A percentile compares a stretch with the other conserved stretches of the same genome.
phyloP scores from a whole-genome alignment of 2,329 filamentous ascomycete species.

The Lasiodiplodia hormozganensis region DNA sequence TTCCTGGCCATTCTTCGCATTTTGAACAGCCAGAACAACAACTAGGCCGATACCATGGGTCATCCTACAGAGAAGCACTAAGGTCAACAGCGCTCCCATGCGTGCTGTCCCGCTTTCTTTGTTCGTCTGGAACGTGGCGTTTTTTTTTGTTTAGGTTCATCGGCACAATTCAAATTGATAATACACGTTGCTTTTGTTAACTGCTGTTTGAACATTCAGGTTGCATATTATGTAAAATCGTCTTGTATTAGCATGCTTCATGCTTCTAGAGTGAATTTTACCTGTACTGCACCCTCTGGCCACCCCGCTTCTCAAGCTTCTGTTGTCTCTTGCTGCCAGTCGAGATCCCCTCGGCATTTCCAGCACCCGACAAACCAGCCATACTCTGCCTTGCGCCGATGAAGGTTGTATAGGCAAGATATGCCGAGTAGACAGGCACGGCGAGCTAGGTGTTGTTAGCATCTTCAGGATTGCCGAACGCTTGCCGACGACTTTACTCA shows the following conservation, averaged over 20 bases:
- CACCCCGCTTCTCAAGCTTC: slow-evolving; percentile 61
- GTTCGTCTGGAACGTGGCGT: background rate
- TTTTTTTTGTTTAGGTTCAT: background rate
- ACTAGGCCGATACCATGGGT: slow-evolving; percentile 58
- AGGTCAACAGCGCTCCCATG: background rate
- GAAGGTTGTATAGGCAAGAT: slow-evolving; percentile 55
- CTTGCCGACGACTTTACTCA: slow-evolving; percentile 34
- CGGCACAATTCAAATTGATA: background rate
- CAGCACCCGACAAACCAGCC: slow-evolving; percentile 50
- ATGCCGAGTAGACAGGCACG: slow-evolving; percentile 56
- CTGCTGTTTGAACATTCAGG: background rate
- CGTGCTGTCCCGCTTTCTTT: background rate
- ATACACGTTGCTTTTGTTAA: background rate
- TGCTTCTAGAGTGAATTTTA: slow-evolving; percentile 35
- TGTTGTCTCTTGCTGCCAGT: slow-evolving; percentile 55
- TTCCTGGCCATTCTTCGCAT: slow-evolving; percentile 96
- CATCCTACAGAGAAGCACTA: background rate
- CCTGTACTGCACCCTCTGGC: slow-evolving; percentile 56
- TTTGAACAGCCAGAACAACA: slow-evolving; percentile 93
- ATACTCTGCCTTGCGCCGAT: slow-evolving; percentile 52
- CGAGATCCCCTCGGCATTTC: slow-evolving; percentile 32
- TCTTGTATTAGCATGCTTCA: background rate
- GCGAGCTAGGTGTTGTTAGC: slow-evolving; percentile 37
- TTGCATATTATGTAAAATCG: background rate
- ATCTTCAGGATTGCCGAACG: background rate